Conservation (phyloP, 495 filamentous ascomycete genomes). For the Penicillium subrubescens region DNA sequence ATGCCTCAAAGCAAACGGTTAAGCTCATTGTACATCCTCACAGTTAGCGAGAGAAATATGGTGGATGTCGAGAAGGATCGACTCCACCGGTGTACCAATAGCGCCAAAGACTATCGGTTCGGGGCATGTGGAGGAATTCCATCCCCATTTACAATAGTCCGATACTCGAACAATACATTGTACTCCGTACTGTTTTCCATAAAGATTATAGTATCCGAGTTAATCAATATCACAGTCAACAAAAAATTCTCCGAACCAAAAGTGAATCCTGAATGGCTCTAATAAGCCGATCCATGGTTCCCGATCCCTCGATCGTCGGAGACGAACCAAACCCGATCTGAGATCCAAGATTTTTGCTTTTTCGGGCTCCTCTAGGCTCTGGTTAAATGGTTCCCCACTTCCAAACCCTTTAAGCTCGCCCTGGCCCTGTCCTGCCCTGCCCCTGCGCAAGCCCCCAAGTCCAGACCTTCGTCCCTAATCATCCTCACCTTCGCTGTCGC, state of each 20-base stretch:
- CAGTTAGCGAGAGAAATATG: neutral
- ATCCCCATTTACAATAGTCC: neutral
- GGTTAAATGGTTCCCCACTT: constrained; percentile 6
- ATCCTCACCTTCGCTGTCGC: neutral
- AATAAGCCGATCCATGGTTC: neutral
- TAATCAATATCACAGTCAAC: neutral
- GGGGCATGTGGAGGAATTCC: neutral
- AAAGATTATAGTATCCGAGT: too few relatives aligned
- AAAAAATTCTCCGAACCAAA: neutral
- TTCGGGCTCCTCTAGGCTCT: constrained; percentile 6
- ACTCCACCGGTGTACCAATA: constrained; percentile 16
- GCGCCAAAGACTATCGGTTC: constrained; percentile 12
- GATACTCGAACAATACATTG: neutral
- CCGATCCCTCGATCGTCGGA: neutral
- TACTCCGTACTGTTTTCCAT: neutral
- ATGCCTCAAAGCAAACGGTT: too few relatives aligned
- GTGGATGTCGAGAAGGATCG: constrained; percentile 3
- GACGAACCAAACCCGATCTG: neutral
- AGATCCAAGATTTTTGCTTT: constrained; percentile 18
- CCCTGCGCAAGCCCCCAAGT: neutral
- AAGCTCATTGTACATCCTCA: too few relatives aligned
- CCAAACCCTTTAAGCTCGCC: constrained; percentile 2
- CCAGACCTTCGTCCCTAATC: neutral
- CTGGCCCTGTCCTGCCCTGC: constrained; percentile 4
- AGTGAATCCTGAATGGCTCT: neutral